Conservation (phyloP, 768 basidiomycete species). For the Hericium erinaceus region DNA sequence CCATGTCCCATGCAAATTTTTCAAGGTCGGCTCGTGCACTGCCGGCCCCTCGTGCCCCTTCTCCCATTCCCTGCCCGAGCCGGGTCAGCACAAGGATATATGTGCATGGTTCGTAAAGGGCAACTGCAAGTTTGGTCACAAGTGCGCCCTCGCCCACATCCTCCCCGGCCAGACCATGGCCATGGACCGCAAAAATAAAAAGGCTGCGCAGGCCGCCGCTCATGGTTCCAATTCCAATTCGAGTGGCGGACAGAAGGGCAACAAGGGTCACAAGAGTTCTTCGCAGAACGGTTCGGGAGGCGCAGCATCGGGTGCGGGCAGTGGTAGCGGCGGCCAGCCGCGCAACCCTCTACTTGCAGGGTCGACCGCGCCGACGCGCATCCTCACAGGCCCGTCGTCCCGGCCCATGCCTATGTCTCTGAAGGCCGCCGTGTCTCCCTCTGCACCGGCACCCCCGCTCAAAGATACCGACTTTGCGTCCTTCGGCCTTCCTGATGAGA, state of each 20-base stretch:
- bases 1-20: conserved; percentile 98
- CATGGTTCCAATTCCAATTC: conserved; percentile 23
- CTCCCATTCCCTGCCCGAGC: conserved; percentile 68
- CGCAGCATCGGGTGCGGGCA: conserved; percentile 5
- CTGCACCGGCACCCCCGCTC: conserved; percentile 70
- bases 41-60: conserved; percentile 95
- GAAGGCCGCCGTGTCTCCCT: conserved; percentile 65
- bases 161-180: conserved; percentile 89
- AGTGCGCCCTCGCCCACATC: conserved; percentile 92
- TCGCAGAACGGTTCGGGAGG: conserved; percentile 18
- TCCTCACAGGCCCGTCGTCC: conserved; percentile 35
- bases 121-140: conserved; percentile 69
- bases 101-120: conserved; percentile 94
- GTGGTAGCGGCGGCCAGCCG: conserved; percentile 11
- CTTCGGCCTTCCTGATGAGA: conserved; percentile 58
- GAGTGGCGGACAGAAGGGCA: conserved; percentile 24
- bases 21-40: conserved; percentile 88
- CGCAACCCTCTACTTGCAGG: conserved; percentile 37
- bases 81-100: conserved; percentile 70
- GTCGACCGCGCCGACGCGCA: conserved; percentile 60
- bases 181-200: conserved; percentile 98
- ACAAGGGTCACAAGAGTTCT: conserved; percentile 28
- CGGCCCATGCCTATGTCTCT: conserved; percentile 58
- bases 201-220: conserved; percentile 65
- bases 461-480: conserved; percentile 69